A percentile compares a stretch with the other conserved stretches of the same genome.
Evolutionary conservation across 176 grass and related monocot species (phyloP).

Genomic region (Phragmites australis): DNA sequence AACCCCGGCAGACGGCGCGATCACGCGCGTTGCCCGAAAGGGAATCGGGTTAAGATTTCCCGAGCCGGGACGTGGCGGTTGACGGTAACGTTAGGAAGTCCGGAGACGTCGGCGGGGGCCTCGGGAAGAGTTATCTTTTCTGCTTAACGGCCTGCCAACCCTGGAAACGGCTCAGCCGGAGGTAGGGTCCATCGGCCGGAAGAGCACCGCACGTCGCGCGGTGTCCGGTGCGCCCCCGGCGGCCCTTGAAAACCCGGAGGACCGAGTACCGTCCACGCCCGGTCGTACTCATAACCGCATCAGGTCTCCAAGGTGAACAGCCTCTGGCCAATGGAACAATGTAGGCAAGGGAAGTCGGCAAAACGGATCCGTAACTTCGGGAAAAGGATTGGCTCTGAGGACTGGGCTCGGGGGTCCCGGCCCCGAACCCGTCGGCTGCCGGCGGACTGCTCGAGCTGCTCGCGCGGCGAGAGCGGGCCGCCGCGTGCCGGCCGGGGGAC

Average conservation of each 20-base stretch:
- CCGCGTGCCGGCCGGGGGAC: constrained; percentile 14
- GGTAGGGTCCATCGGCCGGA: constrained; percentile 51
- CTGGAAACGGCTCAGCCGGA: constrained; percentile 62
- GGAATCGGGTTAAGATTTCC: constrained; percentile 57
- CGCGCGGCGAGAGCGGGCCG: background rate
- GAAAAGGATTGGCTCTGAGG: constrained; percentile 83
- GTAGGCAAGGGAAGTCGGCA: constrained; percentile 83
- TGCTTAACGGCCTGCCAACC: constrained; percentile 69
- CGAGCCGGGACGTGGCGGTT: constrained; percentile 56
- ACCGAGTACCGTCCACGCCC: constrained; percentile 42
- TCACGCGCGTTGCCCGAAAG: constrained; percentile 35
- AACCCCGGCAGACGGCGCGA: constrained; percentile 39
- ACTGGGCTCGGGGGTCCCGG: constrained; percentile 61
- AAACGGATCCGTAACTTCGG: constrained; percentile 72
- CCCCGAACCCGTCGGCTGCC: constrained; percentile 10
- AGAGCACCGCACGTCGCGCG: constrained; percentile 65
- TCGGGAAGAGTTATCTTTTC: constrained; percentile 80
- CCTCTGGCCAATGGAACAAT: constrained; percentile 50
- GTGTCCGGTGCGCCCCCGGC: constrained; percentile 57
- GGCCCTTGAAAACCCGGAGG: constrained; percentile 38
- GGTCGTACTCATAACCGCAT: constrained; percentile 20
- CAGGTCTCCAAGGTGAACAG: background rate
- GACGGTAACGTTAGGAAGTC: constrained; percentile 63
- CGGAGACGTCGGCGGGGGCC: constrained; percentile 62
- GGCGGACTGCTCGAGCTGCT: constrained; percentile 8